Conservation (phyloP, 768 basidiomycete species). For the Saitozyma podzolica region DNA sequence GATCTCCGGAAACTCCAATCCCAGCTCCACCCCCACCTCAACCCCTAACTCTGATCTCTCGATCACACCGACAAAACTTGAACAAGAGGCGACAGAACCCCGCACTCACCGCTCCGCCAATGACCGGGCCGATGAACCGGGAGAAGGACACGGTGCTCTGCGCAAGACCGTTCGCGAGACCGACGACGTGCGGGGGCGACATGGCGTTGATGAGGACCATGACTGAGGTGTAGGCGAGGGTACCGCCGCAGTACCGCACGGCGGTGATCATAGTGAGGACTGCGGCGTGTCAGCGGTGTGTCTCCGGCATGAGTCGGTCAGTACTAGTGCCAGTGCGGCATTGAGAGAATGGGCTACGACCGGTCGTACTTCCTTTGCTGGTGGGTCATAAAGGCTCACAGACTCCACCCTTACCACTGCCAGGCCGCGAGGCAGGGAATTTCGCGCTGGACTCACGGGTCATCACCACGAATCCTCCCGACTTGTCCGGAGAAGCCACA, state of each 20-base stretch:
- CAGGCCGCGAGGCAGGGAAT: not conserved
- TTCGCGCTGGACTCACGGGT: constrained; percentile 34
- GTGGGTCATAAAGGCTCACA: no score
- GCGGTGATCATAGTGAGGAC: constrained; percentile 67
- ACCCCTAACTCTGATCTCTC: no score
- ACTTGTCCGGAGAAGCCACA: constrained; percentile 68
- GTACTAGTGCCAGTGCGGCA: no score
- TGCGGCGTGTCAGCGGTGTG: constrained; percentile 43
- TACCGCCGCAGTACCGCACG: constrained; percentile 79
- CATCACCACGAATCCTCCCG: constrained; percentile 80
- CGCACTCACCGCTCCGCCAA: constrained; percentile 34
- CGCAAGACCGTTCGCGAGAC: constrained; percentile 90
- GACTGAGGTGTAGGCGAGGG: constrained; percentile 86
- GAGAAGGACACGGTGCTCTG: constrained; percentile 94
- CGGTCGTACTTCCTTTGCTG: no score
- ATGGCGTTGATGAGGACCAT: constrained; percentile 70
- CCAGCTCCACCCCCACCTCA: no score
- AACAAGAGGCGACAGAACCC: not conserved
- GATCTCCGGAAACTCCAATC: not conserved
- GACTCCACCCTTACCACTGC: no score
- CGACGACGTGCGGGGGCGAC: constrained; percentile 85
- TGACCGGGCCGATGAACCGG: constrained; percentile 75
- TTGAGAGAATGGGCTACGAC: no score
- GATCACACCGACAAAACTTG: not conserved
- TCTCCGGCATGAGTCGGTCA: no score